Conservation (phyloP, 768 basidiomycete species). For the Serendipita vermifera region DNA sequence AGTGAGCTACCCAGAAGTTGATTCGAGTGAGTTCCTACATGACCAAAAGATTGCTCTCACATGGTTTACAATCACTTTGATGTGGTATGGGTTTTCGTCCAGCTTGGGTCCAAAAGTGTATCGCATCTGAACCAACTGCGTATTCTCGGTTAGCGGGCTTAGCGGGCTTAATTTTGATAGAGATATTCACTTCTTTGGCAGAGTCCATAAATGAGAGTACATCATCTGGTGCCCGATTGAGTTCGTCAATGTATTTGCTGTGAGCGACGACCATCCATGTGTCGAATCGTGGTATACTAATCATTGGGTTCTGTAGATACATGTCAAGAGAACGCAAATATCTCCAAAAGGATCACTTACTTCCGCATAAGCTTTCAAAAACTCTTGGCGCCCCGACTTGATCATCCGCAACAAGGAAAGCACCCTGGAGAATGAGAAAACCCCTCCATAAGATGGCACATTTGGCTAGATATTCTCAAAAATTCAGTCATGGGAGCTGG, state of each 20-base stretch:
- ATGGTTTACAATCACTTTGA: neutral
- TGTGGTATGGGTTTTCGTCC: neutral
- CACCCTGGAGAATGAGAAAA: slow-evolving; percentile 2
- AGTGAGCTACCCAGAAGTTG: neutral
- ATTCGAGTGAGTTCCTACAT: neutral
- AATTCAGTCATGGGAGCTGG: no score
- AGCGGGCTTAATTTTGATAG: neutral
- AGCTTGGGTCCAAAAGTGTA: neutral
- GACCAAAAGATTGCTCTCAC: neutral
- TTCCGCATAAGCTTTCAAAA: neutral
- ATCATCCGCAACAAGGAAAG: neutral
- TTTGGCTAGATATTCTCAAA: no score
- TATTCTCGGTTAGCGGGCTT: neutral
- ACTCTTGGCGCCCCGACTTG: neutral
- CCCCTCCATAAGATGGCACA: neutral
- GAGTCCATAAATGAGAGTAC: slow-evolving; percentile 14
- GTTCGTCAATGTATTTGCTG: slow-evolving; percentile 16
- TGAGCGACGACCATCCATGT: neutral
- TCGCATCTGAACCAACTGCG: neutral
- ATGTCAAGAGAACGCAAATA: no score
- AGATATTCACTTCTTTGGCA: neutral
- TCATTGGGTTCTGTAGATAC: neutral
- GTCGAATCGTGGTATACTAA: neutral
- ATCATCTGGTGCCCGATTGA: slow-evolving; percentile 18
- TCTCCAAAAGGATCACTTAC: neutral